Conservation (phyloP, 2,329 filamentous ascomycete genomes). For the Venturia carpophila region DNA sequence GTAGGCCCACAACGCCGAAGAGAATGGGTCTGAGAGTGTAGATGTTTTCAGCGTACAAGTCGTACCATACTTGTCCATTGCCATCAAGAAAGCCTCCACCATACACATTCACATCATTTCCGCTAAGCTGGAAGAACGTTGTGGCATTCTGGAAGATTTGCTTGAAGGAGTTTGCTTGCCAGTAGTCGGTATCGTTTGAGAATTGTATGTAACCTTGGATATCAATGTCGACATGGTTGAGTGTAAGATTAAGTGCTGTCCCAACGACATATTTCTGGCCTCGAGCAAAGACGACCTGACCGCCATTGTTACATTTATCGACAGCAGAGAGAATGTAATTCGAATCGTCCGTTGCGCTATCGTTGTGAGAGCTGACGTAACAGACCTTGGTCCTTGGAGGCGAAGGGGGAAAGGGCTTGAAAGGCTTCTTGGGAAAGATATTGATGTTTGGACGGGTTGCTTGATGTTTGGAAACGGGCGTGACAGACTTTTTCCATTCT, state of each 20-base stretch:
- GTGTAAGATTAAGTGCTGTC: conserved; percentile 56
- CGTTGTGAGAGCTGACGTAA: conserved; percentile 32
- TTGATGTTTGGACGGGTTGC: not conserved
- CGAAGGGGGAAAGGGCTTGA: conserved; percentile 28
- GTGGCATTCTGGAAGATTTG: conserved; percentile 59
- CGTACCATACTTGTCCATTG: conserved; percentile 57
- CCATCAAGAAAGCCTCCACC: conserved; percentile 58
- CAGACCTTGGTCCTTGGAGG: conserved; percentile 33
- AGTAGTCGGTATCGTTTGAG: conserved; percentile 60
- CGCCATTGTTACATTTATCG: conserved; percentile 54
- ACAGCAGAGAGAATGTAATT: conserved; percentile 47
- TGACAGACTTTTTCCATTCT: not conserved
- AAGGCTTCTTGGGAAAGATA: not conserved
- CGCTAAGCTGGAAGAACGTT: conserved; percentile 60
- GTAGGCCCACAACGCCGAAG: conserved; percentile 49
- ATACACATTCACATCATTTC: conserved; percentile 59
- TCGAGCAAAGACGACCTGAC: conserved; percentile 51
- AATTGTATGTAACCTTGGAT: conserved; percentile 55
- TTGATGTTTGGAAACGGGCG: not conserved
- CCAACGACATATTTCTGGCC: conserved; percentile 53
- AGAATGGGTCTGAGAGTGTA: conserved; percentile 53
- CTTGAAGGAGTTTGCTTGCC: conserved; percentile 57
- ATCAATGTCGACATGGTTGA: conserved; percentile 53
- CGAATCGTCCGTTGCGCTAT: conserved; percentile 42
- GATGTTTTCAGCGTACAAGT: conserved; percentile 49